Conservation (phyloP, 345 rosid genomes). For the Moricandia moricandioides region DNA sequence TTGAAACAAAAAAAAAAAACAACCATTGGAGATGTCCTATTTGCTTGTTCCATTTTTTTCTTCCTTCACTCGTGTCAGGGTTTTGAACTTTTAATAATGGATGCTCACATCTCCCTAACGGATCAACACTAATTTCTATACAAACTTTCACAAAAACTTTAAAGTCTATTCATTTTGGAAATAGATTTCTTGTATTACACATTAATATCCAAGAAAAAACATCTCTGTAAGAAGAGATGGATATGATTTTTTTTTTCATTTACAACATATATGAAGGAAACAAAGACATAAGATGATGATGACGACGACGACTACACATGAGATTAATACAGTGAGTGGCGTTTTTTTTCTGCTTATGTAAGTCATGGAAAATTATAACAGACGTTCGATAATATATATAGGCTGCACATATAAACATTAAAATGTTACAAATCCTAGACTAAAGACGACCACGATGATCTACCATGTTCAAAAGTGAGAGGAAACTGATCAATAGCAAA, state of each 20-base stretch:
- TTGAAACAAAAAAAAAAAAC: too few relatives aligned
- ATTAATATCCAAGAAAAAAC: background rate
- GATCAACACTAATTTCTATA: slow-evolving; percentile 2
- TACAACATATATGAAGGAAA: slow-evolving; percentile 19
- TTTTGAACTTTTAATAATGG: slow-evolving; percentile 4
- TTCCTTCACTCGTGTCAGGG: slow-evolving; percentile 7
- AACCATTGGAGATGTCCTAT: background rate
- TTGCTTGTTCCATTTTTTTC: slow-evolving; percentile 25
- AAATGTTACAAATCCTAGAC: slow-evolving; percentile 61
- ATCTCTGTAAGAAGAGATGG: background rate
- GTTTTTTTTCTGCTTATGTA: background rate
- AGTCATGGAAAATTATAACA: slow-evolving; percentile 16
- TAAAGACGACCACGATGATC: slow-evolving; percentile 34
- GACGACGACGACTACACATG: slow-evolving; percentile 24
- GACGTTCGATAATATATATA: slow-evolving; percentile 9
- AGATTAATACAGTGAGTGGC: slow-evolving; percentile 21
- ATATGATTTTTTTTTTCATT: slow-evolving; percentile 1
- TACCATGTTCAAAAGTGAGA: slow-evolving; percentile 45
- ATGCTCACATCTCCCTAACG: background rate
- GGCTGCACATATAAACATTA: slow-evolving; percentile 44
- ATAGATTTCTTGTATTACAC: slow-evolving; percentile 24
- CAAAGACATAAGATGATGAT: background rate
- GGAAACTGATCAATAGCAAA: slow-evolving; percentile 42
- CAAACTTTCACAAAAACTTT: background rate
- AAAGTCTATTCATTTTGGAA: slow-evolving; percentile 1